Evolutionary conservation across 148 eudicot species (phyloP).

Genomic region (Hydrangea macrophylla): DNA sequence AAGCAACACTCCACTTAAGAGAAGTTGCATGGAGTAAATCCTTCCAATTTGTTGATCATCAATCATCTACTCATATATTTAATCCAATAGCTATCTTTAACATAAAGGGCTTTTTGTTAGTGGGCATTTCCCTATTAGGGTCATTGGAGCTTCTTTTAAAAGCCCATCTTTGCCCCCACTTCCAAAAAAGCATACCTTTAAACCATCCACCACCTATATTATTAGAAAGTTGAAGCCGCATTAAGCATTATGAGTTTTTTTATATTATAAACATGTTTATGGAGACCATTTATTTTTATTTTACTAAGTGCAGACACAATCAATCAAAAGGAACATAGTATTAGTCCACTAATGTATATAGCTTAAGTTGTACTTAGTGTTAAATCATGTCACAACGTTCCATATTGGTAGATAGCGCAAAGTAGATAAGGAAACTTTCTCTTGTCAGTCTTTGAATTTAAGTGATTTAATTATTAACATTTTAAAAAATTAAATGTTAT

Average conservation of each 20-base stretch:
- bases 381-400: conserved; percentile 31
- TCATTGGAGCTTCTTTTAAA: conserved; percentile 31
- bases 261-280: neutral
- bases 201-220: neutral
- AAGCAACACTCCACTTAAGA: conserved; percentile 32
- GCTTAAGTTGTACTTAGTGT: conserved; percentile 18
- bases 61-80: conserved; percentile 9
- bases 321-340: neutral
- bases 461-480: no score
- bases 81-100: conserved; percentile 2
- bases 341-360: conserved; percentile 34
- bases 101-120: conserved; percentile 27
- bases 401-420: neutral
- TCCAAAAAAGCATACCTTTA: conserved; percentile 27
- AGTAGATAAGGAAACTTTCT: neutral
- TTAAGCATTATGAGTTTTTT: conserved; percentile 14
- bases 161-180: conserved; percentile 36
- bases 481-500: no score
- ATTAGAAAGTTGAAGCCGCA: conserved; percentile 16
- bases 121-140: conserved; percentile 48
- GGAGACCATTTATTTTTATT: neutral
- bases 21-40: conserved; percentile 44
- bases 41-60: conserved; percentile 27
- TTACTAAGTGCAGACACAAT: neutral
- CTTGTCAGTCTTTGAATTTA: neutral